Evolutionary conservation across 208 protist species (phyloP), one percentile per base, ranked within the genome.

Genomic region (Acanthamoeba pearcei): DNA sequence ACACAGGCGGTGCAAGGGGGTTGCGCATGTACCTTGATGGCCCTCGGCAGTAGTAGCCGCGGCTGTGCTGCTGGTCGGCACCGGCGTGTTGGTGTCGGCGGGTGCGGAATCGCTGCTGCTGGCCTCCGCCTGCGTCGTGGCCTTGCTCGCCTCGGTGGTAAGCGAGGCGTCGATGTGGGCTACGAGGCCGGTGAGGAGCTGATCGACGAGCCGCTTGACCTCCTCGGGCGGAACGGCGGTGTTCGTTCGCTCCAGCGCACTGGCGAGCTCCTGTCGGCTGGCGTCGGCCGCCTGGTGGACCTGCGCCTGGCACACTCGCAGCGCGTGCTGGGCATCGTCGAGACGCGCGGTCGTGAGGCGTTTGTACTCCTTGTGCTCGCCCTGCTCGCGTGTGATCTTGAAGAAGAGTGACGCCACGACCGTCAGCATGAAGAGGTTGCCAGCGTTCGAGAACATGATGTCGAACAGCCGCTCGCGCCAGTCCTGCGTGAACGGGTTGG

Each of bases 281-380:
- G 55, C 27, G 29, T 89, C 53, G 55, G 82, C 82, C 24, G 22
- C 10, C 27, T 27, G 82, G 29, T 89, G 82, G 24, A 89, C 22
- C 9, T 89, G 82, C 29, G 46, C 22, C n/a, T 89, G 46, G 17
- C 66, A 29, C 27, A 66, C 4, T 10, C 55, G 24, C 46, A 89
- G 82, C n/a, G 82, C 53, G 27, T 42, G 82, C 35, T 89, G 51
- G 29, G 82, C 82, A 13, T 89, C 82, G 6, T 57, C 82, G 22
- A 89, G 51, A 27, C 82, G 82, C 10, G 53, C n/a, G 13, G 82
- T 66, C 4, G 82, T 89, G 82, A 89, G 29, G 13, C 82, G 82
- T 53, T 89, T 89, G 53, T 89, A 89, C 53, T 89, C 82, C 51
- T 89, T 89, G 82, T 89, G 82, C 51, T 89, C 82, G 55, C 82